Evolutionary conservation across 1,284 basidiomycete genomes (phyloP).

Genomic region (Ceratobasidium sp.): DNA sequence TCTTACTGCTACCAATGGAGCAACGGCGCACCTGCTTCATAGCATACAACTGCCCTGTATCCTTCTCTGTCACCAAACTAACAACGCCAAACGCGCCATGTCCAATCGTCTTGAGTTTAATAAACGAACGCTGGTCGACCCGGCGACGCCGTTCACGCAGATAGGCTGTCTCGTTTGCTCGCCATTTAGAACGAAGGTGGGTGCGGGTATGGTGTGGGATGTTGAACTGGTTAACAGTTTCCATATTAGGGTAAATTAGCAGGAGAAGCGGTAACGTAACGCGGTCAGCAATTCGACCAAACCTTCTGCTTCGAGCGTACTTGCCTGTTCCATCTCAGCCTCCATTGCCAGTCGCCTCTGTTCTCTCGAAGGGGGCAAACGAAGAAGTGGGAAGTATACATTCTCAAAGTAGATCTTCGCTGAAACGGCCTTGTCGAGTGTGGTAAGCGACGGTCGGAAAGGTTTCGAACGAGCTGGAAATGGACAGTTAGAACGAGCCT

Average conservation of each 20-base stretch:
- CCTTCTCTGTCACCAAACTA: slow-evolving; percentile 83
- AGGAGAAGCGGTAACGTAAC: no score
- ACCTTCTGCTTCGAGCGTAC: slow-evolving; percentile 67
- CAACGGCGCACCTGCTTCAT: slow-evolving; percentile 86
- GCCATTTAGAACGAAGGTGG: slow-evolving; percentile 75
- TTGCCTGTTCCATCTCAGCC: slow-evolving; percentile 77
- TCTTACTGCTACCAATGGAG: slow-evolving; percentile 42
- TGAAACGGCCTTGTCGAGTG: slow-evolving; percentile 91
- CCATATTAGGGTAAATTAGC: no score
- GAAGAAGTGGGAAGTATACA: slow-evolving; percentile 88
- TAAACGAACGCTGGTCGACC: slow-evolving; percentile 85
- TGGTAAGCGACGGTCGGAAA: slow-evolving; percentile 84
- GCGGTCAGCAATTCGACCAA: no score
- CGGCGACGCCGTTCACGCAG: slow-evolving; percentile 82
- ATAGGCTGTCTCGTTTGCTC: slow-evolving; percentile 86
- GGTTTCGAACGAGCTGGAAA: slow-evolving; percentile 57
- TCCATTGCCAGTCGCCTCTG: slow-evolving; percentile 86
- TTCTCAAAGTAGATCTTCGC: slow-evolving; percentile 97
- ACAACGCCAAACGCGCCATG: slow-evolving; percentile 98
- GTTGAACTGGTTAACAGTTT: slow-evolving; percentile 12
- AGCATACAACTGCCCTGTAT: slow-evolving; percentile 82
- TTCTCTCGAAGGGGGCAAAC: slow-evolving; percentile 83
- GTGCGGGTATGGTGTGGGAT: slow-evolving; percentile 60
- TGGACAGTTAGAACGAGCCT: slow-evolving; percentile 32
- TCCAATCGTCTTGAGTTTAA: slow-evolving; percentile 92